Percentiles rank a stretch among this genome's conserved stretches.
phyloP scores from a whole-genome alignment of 75 land plant species.

The Cunninghamia lanceolata region DNA sequence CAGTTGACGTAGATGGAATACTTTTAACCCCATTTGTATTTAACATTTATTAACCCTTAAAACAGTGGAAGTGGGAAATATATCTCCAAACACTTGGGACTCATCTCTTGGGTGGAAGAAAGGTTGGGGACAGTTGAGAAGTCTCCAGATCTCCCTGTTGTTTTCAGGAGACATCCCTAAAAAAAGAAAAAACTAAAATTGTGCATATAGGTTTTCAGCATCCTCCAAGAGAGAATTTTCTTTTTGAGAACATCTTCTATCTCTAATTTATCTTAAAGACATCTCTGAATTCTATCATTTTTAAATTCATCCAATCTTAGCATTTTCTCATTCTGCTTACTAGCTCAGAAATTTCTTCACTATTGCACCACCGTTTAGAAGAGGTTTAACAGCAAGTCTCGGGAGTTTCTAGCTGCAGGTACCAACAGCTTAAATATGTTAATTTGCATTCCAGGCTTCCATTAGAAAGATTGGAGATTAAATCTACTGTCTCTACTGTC shows the following conservation, averaged over 20 bases:
- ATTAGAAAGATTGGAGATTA: neutral
- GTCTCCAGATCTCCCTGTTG: neutral
- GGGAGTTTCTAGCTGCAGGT: neutral
- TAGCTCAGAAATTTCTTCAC: no score
- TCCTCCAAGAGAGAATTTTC: neutral
- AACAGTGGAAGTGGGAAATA: neutral
- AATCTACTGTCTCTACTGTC: neutral
- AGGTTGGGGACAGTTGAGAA: neutral
- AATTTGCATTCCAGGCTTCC: neutral
- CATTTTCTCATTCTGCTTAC: no score
- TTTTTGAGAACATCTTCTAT: no score
- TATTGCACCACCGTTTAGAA: neutral
- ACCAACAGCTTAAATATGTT: neutral
- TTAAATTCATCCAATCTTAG: no score
- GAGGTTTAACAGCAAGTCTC: neutral
- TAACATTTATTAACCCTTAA: neutral
- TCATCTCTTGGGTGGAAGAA: neutral
- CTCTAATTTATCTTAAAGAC: no score
- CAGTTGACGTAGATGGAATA: neutral
- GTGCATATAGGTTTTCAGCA: no score
- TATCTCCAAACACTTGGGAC: neutral
- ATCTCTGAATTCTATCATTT: no score
- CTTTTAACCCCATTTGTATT: neutral
- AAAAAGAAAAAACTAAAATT: no score
- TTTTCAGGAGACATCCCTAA: neutral